Conservation (phyloP, 495 filamentous ascomycete genomes). For the Cairneyella variabilis region DNA sequence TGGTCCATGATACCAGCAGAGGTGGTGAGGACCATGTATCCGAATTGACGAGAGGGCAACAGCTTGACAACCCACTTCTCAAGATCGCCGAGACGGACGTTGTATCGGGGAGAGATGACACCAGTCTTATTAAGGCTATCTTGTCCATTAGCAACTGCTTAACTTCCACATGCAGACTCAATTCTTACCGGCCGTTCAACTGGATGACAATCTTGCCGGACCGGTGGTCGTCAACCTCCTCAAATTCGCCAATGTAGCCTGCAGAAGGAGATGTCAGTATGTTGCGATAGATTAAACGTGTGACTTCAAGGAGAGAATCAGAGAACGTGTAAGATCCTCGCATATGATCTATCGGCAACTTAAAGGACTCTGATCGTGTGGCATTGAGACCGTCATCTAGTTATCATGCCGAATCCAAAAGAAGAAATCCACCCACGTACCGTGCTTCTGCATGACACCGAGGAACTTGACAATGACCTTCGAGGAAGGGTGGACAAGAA, state of each 20-base stretch:
- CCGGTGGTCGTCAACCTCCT: slow-evolving; percentile 99
- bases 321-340: slow-evolving; percentile 96
- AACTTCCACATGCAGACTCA: neutral
- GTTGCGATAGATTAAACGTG: slow-evolving; percentile 92
- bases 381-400: slow-evolving; percentile 86
- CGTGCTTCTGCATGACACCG: slow-evolving; percentile 96
- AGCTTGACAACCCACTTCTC: slow-evolving; percentile 99
- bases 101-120: slow-evolving; percentile 98
- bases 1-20: slow-evolving; percentile 99
- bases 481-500: slow-evolving; percentile 90
- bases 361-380: slow-evolving; percentile 96
- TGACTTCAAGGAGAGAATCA: slow-evolving; percentile 64
- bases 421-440: slow-evolving; percentile 55
- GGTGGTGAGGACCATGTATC: slow-evolving; percentile 97
- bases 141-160: slow-evolving; percentile 8
- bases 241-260: slow-evolving; percentile 99
- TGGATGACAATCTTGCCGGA: slow-evolving; percentile 98
- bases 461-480: slow-evolving; percentile 99
- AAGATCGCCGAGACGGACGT: slow-evolving; percentile 92
- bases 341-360: slow-evolving; percentile 88
- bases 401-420: slow-evolving; percentile 86
- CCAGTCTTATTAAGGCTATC: slow-evolving; percentile 93
- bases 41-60: slow-evolving; percentile 98
- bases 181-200: slow-evolving; percentile 70
- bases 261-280: slow-evolving; percentile 55